Conservation (phyloP, 805 yeast species). For the Myxozyma lipomycoides region DNA sequence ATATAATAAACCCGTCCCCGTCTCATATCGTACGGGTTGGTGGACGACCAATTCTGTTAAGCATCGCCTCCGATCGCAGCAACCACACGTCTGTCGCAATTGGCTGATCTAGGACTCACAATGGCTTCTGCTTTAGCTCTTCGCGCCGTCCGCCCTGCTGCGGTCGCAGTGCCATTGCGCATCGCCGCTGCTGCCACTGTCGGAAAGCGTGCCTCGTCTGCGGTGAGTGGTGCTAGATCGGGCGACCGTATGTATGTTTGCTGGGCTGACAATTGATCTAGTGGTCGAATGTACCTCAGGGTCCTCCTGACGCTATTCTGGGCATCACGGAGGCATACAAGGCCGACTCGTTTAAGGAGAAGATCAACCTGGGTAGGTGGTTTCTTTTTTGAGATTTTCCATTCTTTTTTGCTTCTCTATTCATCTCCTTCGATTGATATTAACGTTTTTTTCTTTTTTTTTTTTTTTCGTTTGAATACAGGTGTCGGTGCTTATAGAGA, state of each 20-base stretch:
- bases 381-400: neutral
- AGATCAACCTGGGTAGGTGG: conserved; percentile 52
- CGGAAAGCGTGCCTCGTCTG: neutral
- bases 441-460: neutral
- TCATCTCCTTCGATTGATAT: neutral
- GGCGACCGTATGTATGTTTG: neutral
- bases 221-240: neutral
- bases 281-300: conserved; percentile 44
- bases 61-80: too few relatives aligned
- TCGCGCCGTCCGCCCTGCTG: neutral
- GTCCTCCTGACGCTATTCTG: conserved; percentile 81
- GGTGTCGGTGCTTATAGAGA: conserved; percentile 90
- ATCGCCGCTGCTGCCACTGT: neutral
- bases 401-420: neutral
- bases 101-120: too few relatives aligned
- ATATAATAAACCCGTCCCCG: too few relatives aligned
- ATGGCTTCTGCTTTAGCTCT: too few relatives aligned
- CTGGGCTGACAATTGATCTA: neutral
- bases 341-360: conserved; percentile 49
- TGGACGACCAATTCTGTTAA: too few relatives aligned
- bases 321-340: conserved; percentile 71
- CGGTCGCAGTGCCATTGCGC: neutral
- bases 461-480: neutral
- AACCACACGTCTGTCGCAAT: too few relatives aligned
- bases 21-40: too few relatives aligned